Conservation (phyloP, 2,329 filamentous ascomycete genomes). For the Dactylellina cionopaga region DNA sequence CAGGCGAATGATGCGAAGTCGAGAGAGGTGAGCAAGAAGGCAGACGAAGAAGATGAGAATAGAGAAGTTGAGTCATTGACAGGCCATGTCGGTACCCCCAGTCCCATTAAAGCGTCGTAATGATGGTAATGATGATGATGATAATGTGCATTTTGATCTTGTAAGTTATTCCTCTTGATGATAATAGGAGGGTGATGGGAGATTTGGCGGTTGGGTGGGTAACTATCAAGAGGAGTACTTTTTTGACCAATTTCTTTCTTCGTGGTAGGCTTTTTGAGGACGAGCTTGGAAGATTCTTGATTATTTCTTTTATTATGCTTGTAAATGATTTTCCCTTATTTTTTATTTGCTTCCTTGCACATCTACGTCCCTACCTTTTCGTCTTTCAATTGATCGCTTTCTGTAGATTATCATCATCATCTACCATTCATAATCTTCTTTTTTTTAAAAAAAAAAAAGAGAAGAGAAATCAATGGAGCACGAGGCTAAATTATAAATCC, state of each 20-base stretch:
- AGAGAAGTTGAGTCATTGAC: constrained; percentile 53
- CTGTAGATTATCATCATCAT: constrained; percentile 53
- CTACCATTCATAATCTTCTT: constrained; percentile 20
- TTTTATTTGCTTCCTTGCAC: not conserved
- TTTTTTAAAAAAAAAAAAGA: constrained; percentile 9
- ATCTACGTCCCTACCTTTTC: not conserved
- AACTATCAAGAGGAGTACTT: constrained; percentile 11
- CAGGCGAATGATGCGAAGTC: constrained; percentile 40
- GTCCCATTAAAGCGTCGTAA: constrained; percentile 43
- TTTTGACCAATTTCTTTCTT: constrained; percentile 20
- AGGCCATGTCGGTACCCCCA: constrained; percentile 52
- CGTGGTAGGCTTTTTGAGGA: constrained; percentile 33
- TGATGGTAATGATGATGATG: constrained; percentile 48
- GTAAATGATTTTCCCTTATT: constrained; percentile 17
- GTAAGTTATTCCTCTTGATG: constrained; percentile 49
- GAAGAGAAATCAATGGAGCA: no score
- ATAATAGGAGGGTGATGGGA: not conserved
- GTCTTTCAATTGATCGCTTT: constrained; percentile 10
- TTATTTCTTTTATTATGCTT: constrained; percentile 7
- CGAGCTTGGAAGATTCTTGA: constrained; percentile 1
- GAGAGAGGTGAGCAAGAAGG: constrained; percentile 50
- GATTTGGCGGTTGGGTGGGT: not conserved
- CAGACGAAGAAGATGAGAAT: constrained; percentile 48
- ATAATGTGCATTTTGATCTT: constrained; percentile 30
- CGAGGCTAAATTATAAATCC: constrained; percentile 47